Conservation (phyloP, 2,329 filamentous ascomycete genomes). For the Stylonectria norvegica region DNA sequence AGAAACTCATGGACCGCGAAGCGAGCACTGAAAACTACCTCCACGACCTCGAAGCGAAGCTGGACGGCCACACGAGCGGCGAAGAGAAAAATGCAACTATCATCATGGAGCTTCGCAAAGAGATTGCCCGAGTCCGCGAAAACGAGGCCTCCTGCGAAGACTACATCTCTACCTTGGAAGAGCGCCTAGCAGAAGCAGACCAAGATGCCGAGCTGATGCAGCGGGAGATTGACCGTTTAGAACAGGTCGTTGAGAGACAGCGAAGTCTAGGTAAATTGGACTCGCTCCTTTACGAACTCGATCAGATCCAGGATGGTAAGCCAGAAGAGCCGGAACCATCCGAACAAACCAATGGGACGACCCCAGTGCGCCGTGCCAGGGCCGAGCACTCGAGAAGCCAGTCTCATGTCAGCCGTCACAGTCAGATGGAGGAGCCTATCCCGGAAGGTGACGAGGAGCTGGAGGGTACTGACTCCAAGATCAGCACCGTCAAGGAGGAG, state of each 20-base stretch:
- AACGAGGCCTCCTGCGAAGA: conserved; percentile 90
- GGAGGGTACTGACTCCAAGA: conserved; percentile 25
- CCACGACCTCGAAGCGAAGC: conserved; percentile 83
- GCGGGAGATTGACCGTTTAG: conserved; percentile 87
- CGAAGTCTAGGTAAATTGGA: conserved; percentile 93
- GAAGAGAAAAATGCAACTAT: conserved; percentile 90
- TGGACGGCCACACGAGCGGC: conserved; percentile 85
- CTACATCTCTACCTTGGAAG: conserved; percentile 95
- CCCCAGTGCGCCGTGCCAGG: conserved; percentile 42
- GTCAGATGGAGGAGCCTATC: conserved; percentile 53
- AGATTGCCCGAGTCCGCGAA: conserved; percentile 81
- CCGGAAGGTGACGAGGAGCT: conserved; percentile 50
- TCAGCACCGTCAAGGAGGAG: conserved; percentile 35
- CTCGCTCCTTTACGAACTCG: conserved; percentile 85
- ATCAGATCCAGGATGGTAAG: conserved; percentile 64
- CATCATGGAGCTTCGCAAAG: conserved; percentile 83
- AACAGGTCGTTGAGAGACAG: conserved; percentile 93
- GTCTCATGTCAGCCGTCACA: conserved; percentile 53
- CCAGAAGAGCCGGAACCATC: conserved; percentile 30
- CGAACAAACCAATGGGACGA: conserved; percentile 20
- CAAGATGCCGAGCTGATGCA: conserved; percentile 97
- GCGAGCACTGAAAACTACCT: conserved; percentile 88
- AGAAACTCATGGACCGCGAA: conserved; percentile 90
- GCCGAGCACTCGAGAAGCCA: conserved; percentile 53
- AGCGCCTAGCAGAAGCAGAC: conserved; percentile 90